phyloP scores from a whole-genome alignment of 768 basidiomycete species.

The Filobasidium floriforme region DNA sequence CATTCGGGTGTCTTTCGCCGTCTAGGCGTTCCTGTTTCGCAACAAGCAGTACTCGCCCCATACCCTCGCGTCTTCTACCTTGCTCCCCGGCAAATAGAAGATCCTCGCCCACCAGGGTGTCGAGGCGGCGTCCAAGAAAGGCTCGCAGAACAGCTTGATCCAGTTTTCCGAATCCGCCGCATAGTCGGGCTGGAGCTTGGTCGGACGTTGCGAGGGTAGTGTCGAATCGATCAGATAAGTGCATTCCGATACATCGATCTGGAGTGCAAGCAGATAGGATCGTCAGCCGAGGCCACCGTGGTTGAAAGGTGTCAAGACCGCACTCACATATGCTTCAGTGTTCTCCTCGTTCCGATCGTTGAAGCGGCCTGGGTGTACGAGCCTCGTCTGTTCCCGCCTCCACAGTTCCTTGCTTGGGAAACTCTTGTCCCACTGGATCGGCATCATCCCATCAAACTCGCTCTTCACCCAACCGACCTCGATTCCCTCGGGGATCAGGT shows the following conservation, averaged over 20 bases:
- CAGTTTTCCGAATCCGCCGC: conserved; percentile 59
- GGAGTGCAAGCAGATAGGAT: conserved; percentile 34
- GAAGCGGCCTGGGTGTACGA: conserved; percentile 55
- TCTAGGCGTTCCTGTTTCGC: conserved; percentile 36
- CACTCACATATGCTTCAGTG: conserved; percentile 63
- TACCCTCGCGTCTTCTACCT: conserved; percentile 62
- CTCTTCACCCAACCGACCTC: conserved; percentile 83
- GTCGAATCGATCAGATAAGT: conserved; percentile 87
- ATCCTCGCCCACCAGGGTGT: conserved; percentile 66
- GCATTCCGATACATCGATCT: conserved; percentile 66
- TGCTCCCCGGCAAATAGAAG: conserved; percentile 68
- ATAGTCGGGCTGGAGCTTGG: conserved; percentile 69
- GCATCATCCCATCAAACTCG: conserved; percentile 81
- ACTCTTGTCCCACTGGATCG: conserved; percentile 65
- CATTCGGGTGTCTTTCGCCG: background rate
- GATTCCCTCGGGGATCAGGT: conserved; percentile 73
- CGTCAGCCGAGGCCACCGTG: background rate
- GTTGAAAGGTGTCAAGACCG: background rate
- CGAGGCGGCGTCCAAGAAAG: conserved; percentile 74
- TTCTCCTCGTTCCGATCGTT: conserved; percentile 79
- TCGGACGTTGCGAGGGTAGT: conserved; percentile 61
- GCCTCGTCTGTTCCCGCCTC: conserved; percentile 58
- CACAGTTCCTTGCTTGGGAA: conserved; percentile 46
- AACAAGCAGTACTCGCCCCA: conserved; percentile 90
- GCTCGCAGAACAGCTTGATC: conserved; percentile 71